Conservation (phyloP, 148 eudicot species). For the Selenicereus undatus region DNA sequence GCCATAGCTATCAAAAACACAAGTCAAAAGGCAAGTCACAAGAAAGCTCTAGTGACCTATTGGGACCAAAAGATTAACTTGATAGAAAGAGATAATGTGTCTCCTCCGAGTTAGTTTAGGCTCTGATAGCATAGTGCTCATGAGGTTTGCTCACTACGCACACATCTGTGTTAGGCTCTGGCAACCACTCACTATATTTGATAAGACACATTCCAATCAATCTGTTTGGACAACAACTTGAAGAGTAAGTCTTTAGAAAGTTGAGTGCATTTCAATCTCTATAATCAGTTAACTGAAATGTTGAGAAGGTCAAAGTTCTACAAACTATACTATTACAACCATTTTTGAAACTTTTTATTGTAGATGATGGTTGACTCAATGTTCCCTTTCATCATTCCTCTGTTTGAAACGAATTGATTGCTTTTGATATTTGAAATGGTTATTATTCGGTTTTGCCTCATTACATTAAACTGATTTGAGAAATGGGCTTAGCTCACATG, state of each 20-base stretch:
- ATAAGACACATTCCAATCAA: background rate
- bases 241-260: background rate
- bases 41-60: too few species aligned
- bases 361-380: background rate
- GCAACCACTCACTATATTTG: background rate
- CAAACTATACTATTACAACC: too few species aligned
- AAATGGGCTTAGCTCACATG: background rate
- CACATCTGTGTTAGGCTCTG: background rate
- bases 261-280: background rate
- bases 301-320: background rate
- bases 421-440: background rate
- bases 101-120: background rate
- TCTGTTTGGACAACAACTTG: background rate
- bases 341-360: background rate
- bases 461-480: too few species aligned
- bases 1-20: background rate
- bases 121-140: background rate
- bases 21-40: too few species aligned
- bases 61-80: background rate
- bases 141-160: background rate
- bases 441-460: too few species aligned
- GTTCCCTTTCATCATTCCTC: background rate
- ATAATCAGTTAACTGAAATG: background rate
- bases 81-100: background rate
- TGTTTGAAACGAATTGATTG: too few species aligned